Evolutionary conservation across 176 grass and related monocot genomes (phyloP).

Genomic region (Miscanthus lutarioriparius): DNA sequence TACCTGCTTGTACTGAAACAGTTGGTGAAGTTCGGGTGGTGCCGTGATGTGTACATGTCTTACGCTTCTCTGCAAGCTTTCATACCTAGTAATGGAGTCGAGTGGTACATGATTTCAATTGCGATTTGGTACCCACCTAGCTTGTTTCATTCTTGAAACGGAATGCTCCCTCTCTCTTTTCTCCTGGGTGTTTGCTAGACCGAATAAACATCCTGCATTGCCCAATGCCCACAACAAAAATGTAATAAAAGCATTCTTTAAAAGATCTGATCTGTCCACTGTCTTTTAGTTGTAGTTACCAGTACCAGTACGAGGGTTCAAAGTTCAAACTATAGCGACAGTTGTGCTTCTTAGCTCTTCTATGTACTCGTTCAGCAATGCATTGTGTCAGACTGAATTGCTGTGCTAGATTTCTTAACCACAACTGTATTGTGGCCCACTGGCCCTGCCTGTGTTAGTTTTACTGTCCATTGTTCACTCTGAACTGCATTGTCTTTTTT

Average conservation of each 20-base stretch:
- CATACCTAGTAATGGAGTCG: constrained; percentile 14
- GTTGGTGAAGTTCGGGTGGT: constrained; percentile 27
- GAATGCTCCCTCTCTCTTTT: background rate
- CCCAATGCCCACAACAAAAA: background rate
- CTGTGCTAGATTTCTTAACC: constrained; percentile 8
- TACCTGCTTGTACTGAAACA: constrained; percentile 21
- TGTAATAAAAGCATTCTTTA: background rate
- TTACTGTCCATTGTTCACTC: constrained; percentile 5
- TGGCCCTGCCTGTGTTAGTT: background rate
- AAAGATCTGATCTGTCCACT: constrained; percentile 23
- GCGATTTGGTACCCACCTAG: background rate
- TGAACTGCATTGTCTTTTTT: background rate
- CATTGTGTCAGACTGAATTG: background rate
- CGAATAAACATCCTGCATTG: constrained; percentile 14
- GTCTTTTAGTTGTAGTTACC: background rate
- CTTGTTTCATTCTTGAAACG: constrained; percentile 5
- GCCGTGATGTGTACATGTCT: constrained; percentile 7
- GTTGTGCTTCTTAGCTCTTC: background rate
- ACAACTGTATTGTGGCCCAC: background rate
- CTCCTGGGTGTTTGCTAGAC: background rate
- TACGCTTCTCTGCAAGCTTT: background rate
- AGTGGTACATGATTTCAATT: constrained; percentile 3
- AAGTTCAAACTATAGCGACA: background rate
- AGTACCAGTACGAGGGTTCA: background rate
- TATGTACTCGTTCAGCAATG: background rate